Evolutionary conservation across 192 early-diverging fungal genomes (phyloP), one percentile per base, ranked within the genome.

Genomic region (Mortierella claussenii): DNA sequence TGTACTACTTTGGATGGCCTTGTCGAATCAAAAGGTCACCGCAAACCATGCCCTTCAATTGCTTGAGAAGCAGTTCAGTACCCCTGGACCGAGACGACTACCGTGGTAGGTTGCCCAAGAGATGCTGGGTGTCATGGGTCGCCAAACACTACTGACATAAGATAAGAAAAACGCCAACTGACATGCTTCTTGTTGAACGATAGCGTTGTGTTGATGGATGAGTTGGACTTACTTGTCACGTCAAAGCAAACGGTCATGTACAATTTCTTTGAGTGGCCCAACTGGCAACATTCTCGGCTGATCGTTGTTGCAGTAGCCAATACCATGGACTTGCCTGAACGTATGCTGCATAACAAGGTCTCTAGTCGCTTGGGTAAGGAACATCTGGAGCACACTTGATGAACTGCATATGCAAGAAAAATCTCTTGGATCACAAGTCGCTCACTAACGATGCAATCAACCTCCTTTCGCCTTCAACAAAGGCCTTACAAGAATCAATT

Each of bases 241-340:
- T 90, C 92, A 60, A 94, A 93, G 49, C 96, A 97, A 65, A 86
- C 87, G 2, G 92, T 99, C 45, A 93, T 99, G 85, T 98, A 98
- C 81, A 99, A 98, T 74, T 95, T 99, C 65, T 98, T 99, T 61
- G 94, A 98, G 48, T 99, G 97, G 97, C 96, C 98, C 18, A 92
- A 90, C 45, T 86, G 92, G 24, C 81, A 87, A 10, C 81, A 92
- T 63, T 94, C 96, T 15, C 84, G 89, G 60, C 78, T 99, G 15
- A 92, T 98, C 63, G 93, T 99, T 3, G 82, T 99, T 44, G 97
- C 97, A 0, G 91, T 99, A 54, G 97, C 98, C 34, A 99, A 99
- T 76, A 98, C 96, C 0, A 99, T 99, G 95, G 96, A 98, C 66
- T 78, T 99, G 20, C 97, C 97, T 0, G 97, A 98, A 65, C 87